Evolutionary conservation across 805 yeast species (phyloP), one percentile per base, ranked within the genome.

Genomic region (Starmerella stellata): DNA sequence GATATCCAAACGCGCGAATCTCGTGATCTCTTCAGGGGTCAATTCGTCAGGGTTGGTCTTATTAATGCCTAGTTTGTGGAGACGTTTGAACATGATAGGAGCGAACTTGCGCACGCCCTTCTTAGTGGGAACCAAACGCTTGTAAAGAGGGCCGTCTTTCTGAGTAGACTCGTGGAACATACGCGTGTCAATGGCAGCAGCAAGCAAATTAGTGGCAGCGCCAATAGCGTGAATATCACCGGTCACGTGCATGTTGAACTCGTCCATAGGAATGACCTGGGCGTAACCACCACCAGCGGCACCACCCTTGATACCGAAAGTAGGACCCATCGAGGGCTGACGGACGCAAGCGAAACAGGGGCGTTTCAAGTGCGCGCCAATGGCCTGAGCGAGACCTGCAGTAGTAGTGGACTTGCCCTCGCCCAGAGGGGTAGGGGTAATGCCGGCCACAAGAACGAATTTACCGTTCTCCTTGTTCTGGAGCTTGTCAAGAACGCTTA

Each of bases 231-330:
- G 96, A 50, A 87, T 87, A 58, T 87, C 98, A 57, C 96, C 96
- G 35, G 95, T 87, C 50, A 87, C 68, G 60, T 87, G 96, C 80
- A 87, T 75, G 65, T 90, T 87, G 69, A 87, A 87, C 64, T 87
- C 95, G 58, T 87, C 96, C 95, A 87, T 90, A 36, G 98, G 98
- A 52, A 87, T 82, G 33, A 87, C 95, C 63, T 87, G 96, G 2
- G 96, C 70, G 59, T 83, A 87, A 33, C 96, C 96, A 58, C 96
- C 98, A 53, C 98, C 98, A 13, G 98, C 96, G 39, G 98, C 98
- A 60, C 96, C 96, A 56, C 98, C 98, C 65, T 87, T 87, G 52
- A 87, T 85, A 60, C 98, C 98, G 53, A 87, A 87, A 15, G 96
- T 87, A 39, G 98, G 98, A 32, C 96, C 98, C 95, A 87, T 83